Percentiles rank a stretch among this genome's conserved stretches.
These are phyloP conservation scores for Schizonepeta tenuifolia DNA, from an alignment of 257 asterid genomes.

Conservation along the genomic window DNA sequence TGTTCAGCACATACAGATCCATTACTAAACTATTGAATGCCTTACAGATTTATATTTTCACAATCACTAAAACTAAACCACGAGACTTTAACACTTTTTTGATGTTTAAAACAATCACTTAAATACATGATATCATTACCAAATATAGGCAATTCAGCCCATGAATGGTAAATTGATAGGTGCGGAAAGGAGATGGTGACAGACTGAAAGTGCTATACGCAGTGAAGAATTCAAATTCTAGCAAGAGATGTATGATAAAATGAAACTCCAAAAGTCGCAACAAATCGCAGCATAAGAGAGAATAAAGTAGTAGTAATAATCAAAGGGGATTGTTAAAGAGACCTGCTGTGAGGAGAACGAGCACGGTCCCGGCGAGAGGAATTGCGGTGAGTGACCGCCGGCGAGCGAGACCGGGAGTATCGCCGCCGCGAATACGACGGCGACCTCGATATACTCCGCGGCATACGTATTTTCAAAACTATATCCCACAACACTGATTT, in stretches of 20 bases:
- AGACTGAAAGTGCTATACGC: neutral
- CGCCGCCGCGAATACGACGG: slow-evolving; percentile 75
- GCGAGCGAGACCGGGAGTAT: slow-evolving; percentile 77
- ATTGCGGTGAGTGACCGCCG: slow-evolving; percentile 55
- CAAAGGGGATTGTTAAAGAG: neutral
- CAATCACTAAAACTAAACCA: neutral
- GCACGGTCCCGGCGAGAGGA: slow-evolving; percentile 67
- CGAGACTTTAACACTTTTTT: neutral
- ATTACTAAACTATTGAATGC: neutral
- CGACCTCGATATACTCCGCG: slow-evolving; percentile 73
- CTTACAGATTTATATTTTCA: neutral
- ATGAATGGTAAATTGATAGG: slow-evolving; percentile 9
- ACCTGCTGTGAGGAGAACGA: slow-evolving; percentile 74
- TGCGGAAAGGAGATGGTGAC: neutral
- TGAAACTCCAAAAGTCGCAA: neutral
- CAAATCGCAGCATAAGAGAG: neutral
- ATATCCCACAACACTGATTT: neutral
- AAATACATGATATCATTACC: neutral
- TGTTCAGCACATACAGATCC: neutral
- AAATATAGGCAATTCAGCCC: slow-evolving; percentile 8
- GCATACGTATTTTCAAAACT: slow-evolving; percentile 37
- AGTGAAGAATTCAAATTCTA: neutral
- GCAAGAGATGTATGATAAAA: neutral
- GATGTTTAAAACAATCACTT: neutral
- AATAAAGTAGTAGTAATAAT: neutral